phyloP scores from a whole-genome alignment of 2,329 filamentous ascomycete species.

The Xylariomycetidae sp. region DNA sequence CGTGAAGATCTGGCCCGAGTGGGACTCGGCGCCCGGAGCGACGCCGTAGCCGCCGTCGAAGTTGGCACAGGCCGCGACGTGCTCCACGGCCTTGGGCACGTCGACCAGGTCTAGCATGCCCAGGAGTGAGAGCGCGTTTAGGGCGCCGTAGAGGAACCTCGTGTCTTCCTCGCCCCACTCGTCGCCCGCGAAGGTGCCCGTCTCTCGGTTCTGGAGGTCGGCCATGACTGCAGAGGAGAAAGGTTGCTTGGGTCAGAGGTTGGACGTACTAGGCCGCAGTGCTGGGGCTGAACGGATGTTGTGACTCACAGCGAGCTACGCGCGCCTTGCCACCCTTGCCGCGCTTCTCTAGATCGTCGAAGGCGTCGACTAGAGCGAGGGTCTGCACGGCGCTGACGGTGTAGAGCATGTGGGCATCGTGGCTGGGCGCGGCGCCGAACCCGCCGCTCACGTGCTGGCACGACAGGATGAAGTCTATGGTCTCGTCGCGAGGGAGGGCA shows the following conservation, averaged over 20 bases:
- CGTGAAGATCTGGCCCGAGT: constrained; percentile 93
- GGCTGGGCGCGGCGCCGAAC: constrained; percentile 88
- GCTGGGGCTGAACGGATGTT: constrained; percentile 4
- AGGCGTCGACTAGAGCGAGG: constrained; percentile 77
- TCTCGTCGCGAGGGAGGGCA: constrained; percentile 72
- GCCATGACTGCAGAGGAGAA: constrained; percentile 61
- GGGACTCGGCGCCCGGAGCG: constrained; percentile 84
- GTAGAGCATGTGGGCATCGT: constrained; percentile 94
- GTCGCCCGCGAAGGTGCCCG: constrained; percentile 87
- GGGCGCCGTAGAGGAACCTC: constrained; percentile 83
- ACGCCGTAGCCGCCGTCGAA: constrained; percentile 94
- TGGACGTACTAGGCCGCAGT: constrained; percentile 12
- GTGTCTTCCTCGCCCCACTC: constrained; percentile 97
- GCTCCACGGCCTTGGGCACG: constrained; percentile 71
- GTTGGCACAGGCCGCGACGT: constrained; percentile 81
- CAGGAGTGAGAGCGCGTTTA: constrained; percentile 86
- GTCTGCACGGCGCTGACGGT: constrained; percentile 95
- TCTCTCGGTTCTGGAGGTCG: constrained; percentile 70
- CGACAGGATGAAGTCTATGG: constrained; percentile 91
- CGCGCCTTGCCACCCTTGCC: constrained; percentile 66
- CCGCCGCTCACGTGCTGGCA: constrained; percentile 86
- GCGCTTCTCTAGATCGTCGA: constrained; percentile 73
- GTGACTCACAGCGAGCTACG: constrained; percentile 71
- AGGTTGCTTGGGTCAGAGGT: constrained; percentile 12
- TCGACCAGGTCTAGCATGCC: constrained; percentile 69